phyloP scores from a whole-genome alignment of 1,284 basidiomycete genomes.

The Vanrija sp. region DNA sequence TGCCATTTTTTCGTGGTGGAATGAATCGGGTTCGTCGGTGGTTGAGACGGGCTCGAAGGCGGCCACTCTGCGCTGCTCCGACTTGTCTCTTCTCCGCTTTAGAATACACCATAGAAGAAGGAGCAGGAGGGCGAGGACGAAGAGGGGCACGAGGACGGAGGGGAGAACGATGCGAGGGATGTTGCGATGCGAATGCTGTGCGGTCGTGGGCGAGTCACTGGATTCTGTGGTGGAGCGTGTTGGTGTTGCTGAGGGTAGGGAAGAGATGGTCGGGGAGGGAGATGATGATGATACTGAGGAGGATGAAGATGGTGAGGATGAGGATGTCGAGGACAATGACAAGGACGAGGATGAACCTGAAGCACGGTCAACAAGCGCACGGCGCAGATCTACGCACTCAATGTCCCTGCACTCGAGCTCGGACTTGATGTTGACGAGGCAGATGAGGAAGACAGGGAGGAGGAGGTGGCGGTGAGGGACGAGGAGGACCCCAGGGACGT shows the following conservation, averaged over 20 bases:
- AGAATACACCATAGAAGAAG: neutral
- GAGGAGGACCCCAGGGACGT: neutral
- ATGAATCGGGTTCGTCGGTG: too few relatives aligned
- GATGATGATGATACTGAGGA: neutral
- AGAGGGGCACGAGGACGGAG: neutral
- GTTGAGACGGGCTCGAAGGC: neutral
- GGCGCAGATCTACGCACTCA: too few relatives aligned
- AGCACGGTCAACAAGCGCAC: neutral
- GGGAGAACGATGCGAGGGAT: neutral
- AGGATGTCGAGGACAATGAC: neutral
- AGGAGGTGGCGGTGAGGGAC: neutral
- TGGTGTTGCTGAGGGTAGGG: neutral
- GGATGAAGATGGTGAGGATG: constrained; percentile 1
- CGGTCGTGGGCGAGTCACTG: too few relatives aligned
- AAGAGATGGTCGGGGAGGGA: neutral
- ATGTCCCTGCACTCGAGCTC: neutral
- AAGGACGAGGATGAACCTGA: neutral
- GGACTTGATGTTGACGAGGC: neutral
- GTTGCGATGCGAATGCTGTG: neutral
- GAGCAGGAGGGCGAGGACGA: neutral
- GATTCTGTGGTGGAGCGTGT: too few relatives aligned
- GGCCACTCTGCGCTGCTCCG: neutral
- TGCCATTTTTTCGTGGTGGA: neutral
- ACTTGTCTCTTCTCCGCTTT: neutral
- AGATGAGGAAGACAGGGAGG: neutral